phyloP scores from a whole-genome alignment of 2,329 filamentous ascomycete genomes.

The Aspergillus aculeatus region DNA sequence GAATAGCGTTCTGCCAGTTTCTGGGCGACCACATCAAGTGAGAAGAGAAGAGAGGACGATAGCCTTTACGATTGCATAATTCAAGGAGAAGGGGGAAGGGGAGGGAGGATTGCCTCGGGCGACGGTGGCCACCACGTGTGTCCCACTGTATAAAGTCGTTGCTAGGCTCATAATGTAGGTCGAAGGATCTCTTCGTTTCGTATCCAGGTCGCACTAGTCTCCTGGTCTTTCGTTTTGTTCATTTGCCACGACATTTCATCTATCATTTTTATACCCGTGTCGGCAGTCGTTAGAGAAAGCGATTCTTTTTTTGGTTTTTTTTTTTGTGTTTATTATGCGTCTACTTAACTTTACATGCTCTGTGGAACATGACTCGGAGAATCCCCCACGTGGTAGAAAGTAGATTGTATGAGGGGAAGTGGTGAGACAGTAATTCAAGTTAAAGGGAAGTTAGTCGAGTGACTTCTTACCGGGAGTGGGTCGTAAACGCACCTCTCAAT shows the following conservation, averaged over 20 bases:
- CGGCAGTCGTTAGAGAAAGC: background rate
- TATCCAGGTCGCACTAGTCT: background rate
- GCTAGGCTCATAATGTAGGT: background rate
- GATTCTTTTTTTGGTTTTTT: background rate
- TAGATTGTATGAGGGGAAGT: background rate
- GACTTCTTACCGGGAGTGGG: background rate
- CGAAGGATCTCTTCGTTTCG: background rate
- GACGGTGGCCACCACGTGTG: background rate
- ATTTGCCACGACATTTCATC: background rate
- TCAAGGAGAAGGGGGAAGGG: background rate
- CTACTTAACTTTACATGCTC: too few species aligned
- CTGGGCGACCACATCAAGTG: conserved; percentile 21
- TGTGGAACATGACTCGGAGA: background rate
- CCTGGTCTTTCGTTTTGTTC: background rate
- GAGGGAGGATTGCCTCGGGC: background rate
- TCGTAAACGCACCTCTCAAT: background rate
- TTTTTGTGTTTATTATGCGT: background rate
- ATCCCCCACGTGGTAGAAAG: background rate
- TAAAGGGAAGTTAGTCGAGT: background rate
- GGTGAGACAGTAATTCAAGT: background rate
- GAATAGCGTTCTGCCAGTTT: conserved; percentile 32
- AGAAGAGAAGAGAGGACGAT: background rate
- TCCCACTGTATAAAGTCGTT: background rate
- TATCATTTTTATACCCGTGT: background rate
- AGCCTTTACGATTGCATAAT: background rate